Percentiles rank a stretch among this genome's conserved stretches.
Evolutionary conservation across 2,329 filamentous ascomycete species (phyloP).

Genomic region (Chaetomium globosum): DNA sequence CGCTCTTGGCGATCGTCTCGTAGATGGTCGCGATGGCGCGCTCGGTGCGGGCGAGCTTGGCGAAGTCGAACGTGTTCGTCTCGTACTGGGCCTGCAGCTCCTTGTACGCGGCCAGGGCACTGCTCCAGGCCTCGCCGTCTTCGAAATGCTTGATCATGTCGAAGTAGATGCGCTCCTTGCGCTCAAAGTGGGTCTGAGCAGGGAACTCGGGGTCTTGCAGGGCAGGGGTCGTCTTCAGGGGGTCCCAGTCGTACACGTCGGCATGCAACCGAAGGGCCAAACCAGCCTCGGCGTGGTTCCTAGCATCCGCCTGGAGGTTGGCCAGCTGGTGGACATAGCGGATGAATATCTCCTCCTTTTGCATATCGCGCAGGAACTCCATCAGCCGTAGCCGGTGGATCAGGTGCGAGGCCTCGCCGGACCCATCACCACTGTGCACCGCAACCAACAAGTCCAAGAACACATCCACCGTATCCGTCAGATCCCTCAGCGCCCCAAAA

Average conservation of each 20-base stretch:
- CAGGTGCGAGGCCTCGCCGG: conserved; percentile 76
- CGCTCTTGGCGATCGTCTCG: conserved; percentile 81
- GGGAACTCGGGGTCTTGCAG: conserved; percentile 76
- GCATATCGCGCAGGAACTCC: conserved; percentile 96
- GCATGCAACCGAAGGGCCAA: conserved; percentile 87
- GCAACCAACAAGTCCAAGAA: conserved; percentile 88
- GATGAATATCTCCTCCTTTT: conserved; percentile 95
- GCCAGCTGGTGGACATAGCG: conserved; percentile 93
- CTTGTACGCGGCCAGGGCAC: conserved; percentile 82
- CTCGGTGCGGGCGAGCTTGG: conserved; percentile 85
- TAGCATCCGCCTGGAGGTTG: conserved; percentile 70
- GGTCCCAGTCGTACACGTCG: conserved; percentile 90
- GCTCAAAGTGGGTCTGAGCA: conserved; percentile 83
- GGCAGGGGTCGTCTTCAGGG: conserved; percentile 64
- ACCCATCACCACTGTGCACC: conserved; percentile 75
- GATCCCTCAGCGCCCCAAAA: conserved; percentile 72
- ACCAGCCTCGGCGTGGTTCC: conserved; percentile 84
- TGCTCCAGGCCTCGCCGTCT: conserved; percentile 90
- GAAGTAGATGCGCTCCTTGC: conserved; percentile 90
- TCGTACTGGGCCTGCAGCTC: conserved; percentile 93
- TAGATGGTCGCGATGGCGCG: conserved; percentile 91
- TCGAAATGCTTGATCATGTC: conserved; percentile 95
- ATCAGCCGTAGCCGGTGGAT: conserved; percentile 88
- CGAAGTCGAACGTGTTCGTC: conserved; percentile 83
- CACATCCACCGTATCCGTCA: conserved; percentile 85